Percentiles rank a stretch among this genome's conserved stretches.
Evolutionary conservation across 2,329 filamentous ascomycete genomes (phyloP).

Genomic region (Lasiodiplodia hormozganensis): DNA sequence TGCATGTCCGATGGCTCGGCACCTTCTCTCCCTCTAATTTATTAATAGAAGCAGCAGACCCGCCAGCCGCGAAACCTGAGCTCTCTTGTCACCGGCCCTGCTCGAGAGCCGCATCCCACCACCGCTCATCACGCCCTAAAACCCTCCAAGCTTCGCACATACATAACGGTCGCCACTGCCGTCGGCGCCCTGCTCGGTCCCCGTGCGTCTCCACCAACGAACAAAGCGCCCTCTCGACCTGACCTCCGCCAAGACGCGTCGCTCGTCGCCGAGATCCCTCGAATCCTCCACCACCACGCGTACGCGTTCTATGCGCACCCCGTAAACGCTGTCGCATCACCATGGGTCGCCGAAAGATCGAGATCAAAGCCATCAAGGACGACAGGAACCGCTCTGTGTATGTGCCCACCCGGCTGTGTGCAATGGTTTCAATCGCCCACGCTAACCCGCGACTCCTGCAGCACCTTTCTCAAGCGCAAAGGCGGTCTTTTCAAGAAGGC

Average conservation of each 20-base stretch:
- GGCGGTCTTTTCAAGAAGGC: slow-evolving; percentile 99
- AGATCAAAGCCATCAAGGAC: slow-evolving; percentile 99
- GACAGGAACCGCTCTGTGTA: slow-evolving; percentile 98
- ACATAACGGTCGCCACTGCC: slow-evolving; percentile 27
- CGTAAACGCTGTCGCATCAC: slow-evolving; percentile 31
- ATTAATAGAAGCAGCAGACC: slow-evolving; percentile 22
- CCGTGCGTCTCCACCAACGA: slow-evolving; percentile 16
- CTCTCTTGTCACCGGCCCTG: slow-evolving; percentile 23
- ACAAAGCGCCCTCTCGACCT: slow-evolving; percentile 26
- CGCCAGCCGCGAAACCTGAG: slow-evolving; percentile 25
- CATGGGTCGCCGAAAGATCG: slow-evolving; percentile 99
- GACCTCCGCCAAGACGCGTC: slow-evolving; percentile 24
- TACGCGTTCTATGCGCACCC: slow-evolving; percentile 26
- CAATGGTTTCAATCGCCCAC: slow-evolving; percentile 35
- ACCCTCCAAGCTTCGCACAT: slow-evolving; percentile 7
- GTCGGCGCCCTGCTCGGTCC: slow-evolving; percentile 7
- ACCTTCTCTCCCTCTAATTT: slow-evolving; percentile 14
- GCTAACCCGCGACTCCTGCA: slow-evolving; percentile 48
- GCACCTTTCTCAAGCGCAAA: slow-evolving; percentile 98
- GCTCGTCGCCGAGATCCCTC: slow-evolving; percentile 20
- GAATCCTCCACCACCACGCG: slow-evolving; percentile 22
- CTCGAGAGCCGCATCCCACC: slow-evolving; percentile 29
- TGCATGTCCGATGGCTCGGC: slow-evolving; percentile 19
- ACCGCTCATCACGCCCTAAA: slow-evolving; percentile 7
- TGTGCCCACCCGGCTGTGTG: slow-evolving; percentile 48